These are phyloP conservation scores for Hepatocystis sp. DNA, from an alignment of 169 alveolate genomes.

Conservation along the genomic window DNA sequence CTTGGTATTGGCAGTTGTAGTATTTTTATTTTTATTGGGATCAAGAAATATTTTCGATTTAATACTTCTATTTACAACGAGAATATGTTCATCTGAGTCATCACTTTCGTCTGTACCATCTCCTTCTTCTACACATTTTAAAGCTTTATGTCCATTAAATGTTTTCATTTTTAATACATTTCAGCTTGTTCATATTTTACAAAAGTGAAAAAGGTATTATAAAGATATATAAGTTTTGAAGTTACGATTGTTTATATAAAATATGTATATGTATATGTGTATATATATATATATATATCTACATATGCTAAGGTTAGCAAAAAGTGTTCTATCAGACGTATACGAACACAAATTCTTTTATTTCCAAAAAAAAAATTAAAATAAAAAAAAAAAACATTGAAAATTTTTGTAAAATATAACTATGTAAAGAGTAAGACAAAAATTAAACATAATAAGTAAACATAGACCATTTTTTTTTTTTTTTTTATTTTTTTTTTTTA, in stretches of 20 bases:
- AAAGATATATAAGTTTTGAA: no score
- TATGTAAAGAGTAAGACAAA: no score
- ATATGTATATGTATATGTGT: background rate
- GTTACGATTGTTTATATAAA: no score
- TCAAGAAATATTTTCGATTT: conserved; percentile 46
- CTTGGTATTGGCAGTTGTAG: background rate
- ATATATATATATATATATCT: conserved; percentile 1
- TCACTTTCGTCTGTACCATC: conserved; percentile 34
- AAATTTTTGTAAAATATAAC: no score
- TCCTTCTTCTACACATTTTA: conserved; percentile 1
- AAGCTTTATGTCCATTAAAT: conserved; percentile 4
- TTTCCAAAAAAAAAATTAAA: background rate
- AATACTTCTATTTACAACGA: conserved; percentile 48
- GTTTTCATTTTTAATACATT: conserved; percentile 8
- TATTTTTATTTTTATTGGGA: conserved; percentile 1
- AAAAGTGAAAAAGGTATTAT: background rate
- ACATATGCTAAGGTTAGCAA: background rate
- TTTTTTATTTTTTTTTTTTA: no score
- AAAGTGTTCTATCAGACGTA: no score
- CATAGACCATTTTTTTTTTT: no score
- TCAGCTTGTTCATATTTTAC: conserved; percentile 17
- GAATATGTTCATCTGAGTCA: conserved; percentile 48
- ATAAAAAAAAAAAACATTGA: no score
- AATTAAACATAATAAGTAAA: no score
- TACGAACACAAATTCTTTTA: no score